A percentile compares a stretch with the other conserved stretches of the same genome.
These are phyloP conservation scores for Orbilia blumenaviensis DNA, from an alignment of 2,329 filamentous ascomycete genomes.

Conservation along the genomic window DNA sequence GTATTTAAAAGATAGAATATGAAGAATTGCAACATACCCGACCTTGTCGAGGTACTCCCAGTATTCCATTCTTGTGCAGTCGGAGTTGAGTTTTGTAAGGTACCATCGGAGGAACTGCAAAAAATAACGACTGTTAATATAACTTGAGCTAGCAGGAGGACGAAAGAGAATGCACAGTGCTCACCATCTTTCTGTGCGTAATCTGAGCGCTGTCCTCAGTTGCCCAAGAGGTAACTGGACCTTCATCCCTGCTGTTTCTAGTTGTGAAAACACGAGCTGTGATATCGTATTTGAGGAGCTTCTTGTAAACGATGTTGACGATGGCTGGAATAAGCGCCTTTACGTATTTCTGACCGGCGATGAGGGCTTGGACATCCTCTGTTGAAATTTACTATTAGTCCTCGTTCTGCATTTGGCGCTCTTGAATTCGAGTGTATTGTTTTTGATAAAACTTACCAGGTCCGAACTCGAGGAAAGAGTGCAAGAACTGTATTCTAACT, in stretches of 20 bases:
- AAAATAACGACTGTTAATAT: conserved; percentile 10
- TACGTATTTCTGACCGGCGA: conserved; percentile 77
- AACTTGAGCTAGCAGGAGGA: conserved; percentile 65
- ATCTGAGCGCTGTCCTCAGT: conserved; percentile 50
- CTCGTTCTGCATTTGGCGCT: not conserved
- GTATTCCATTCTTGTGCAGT: conserved; percentile 78
- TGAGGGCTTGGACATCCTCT: conserved; percentile 78
- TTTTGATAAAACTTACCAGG: conserved; percentile 66
- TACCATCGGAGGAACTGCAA: conserved; percentile 69
- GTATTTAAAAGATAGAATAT: conserved; percentile 65
- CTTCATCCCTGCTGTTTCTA: conserved; percentile 70
- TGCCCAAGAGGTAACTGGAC: conserved; percentile 64
- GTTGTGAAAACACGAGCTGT: conserved; percentile 79
- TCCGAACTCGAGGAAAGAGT: conserved; percentile 79
- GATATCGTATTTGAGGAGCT: conserved; percentile 81
- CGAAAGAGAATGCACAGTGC: conserved; percentile 1
- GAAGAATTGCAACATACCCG: conserved; percentile 63
- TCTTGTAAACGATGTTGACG: conserved; percentile 85
- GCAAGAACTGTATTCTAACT: conserved; percentile 75
- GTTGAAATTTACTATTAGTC: conserved; percentile 8
- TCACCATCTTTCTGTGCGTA: conserved; percentile 51
- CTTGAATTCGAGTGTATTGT: not conserved
- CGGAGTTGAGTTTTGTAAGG: conserved; percentile 76
- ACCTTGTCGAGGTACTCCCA: conserved; percentile 88
- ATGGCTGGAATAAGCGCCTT: conserved; percentile 82